A percentile compares a stretch with the other conserved stretches of the same genome.
phyloP scores from a whole-genome alignment of 257 asterid species.

The Solanum ahanhuiri region DNA sequence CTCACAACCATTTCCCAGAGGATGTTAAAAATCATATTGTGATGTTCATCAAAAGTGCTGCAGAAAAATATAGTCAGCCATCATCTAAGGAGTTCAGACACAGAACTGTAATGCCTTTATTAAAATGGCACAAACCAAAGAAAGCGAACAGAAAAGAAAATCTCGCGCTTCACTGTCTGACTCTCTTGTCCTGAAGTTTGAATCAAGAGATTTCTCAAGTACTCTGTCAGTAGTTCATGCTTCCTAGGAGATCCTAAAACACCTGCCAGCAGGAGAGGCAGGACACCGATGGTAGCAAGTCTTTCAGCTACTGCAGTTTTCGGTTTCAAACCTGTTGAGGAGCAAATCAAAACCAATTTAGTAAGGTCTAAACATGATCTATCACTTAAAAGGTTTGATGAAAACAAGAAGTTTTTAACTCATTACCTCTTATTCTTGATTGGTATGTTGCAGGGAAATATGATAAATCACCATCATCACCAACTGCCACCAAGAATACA shows the following conservation, averaged over 20 bases:
- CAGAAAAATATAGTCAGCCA: slow-evolving; percentile 13
- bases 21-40: slow-evolving; percentile 61
- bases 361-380: not conserved
- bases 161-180: slow-evolving; percentile 56
- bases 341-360: not conserved
- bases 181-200: slow-evolving; percentile 47
- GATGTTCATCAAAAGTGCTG: slow-evolving; percentile 87
- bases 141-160: slow-evolving; percentile 77
- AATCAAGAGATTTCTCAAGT: slow-evolving; percentile 64
- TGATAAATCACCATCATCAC: slow-evolving; percentile 59
- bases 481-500: slow-evolving; percentile 73
- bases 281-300: slow-evolving; percentile 70
- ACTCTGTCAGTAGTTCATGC: slow-evolving; percentile 51
- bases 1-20: slow-evolving; percentile 98
- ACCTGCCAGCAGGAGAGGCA: slow-evolving; percentile 96
- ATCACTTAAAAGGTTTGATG: not conserved
- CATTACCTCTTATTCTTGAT: slow-evolving; percentile 51
- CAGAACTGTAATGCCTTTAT: not conserved
- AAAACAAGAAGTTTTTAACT: not conserved
- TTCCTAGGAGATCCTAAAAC: slow-evolving; percentile 74
- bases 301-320: slow-evolving; percentile 52
- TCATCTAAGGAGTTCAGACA: not conserved
- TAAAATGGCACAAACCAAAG: slow-evolving; percentile 39
- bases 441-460: slow-evolving; percentile 47
- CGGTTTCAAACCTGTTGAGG: slow-evolving; percentile 64